Evolutionary conservation across 257 asterid species (phyloP).

Genomic region (Solanum neorickii): DNA sequence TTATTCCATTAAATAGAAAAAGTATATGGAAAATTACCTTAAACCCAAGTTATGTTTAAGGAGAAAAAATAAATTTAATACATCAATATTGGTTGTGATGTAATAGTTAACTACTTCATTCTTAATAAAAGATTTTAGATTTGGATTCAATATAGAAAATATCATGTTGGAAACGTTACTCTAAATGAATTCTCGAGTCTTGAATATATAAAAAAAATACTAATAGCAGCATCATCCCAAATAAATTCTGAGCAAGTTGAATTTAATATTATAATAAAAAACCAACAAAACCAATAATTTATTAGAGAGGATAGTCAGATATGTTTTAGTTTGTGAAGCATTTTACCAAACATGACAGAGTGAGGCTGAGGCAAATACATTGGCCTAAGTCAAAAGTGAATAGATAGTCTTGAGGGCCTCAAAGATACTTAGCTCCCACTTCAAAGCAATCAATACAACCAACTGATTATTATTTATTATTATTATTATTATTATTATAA

Average conservation of each 20-base stretch:
- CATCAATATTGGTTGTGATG: neutral
- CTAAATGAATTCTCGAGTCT: too few species aligned
- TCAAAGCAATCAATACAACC: constrained; percentile 24
- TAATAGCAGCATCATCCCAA: too few species aligned
- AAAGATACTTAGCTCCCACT: constrained; percentile 32
- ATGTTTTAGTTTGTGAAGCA: neutral
- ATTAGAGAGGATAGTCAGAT: neutral
- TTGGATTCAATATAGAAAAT: too few species aligned
- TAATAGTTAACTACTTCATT: neutral
- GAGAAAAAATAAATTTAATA: neutral
- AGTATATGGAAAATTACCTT: neutral
- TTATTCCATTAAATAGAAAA: neutral
- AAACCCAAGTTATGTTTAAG: neutral
- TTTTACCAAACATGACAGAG: constrained; percentile 4
- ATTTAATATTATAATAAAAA: too few species aligned
- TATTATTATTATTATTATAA: neutral
- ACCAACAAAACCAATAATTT: too few species aligned
- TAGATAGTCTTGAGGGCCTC: constrained; percentile 17
- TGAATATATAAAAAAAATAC: too few species aligned
- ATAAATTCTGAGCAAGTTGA: too few species aligned
- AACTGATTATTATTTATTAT: constrained; percentile 7
- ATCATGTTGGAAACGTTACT: accelerated
- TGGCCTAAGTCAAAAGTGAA: constrained; percentile 26
- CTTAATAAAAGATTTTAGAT: accelerated
- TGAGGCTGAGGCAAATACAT: constrained; percentile 6